Conservation (phyloP, 2,329 filamentous ascomycete genomes). For the Aspergillus uvarum region DNA sequence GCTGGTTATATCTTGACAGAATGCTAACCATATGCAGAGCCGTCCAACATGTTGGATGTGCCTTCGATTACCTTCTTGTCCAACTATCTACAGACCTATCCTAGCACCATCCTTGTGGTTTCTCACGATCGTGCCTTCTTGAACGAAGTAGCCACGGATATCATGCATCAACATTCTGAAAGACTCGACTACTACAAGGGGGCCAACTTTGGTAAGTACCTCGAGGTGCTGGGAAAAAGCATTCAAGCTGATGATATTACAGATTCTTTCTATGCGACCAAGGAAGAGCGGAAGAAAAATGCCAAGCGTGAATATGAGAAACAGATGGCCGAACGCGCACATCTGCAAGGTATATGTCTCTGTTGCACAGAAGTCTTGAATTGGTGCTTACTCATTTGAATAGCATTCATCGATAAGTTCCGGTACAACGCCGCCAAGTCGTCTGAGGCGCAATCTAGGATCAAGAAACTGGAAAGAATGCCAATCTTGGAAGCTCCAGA, state of each 20-base stretch:
- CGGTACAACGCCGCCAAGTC: slow-evolving; percentile 98
- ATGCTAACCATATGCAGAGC: slow-evolving; percentile 58
- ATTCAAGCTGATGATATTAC: slow-evolving; percentile 20
- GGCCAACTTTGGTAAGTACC: slow-evolving; percentile 71
- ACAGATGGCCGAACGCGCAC: slow-evolving; percentile 89
- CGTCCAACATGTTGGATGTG: slow-evolving; percentile 99
- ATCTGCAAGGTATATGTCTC: slow-evolving; percentile 65
- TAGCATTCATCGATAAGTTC: slow-evolving; percentile 98
- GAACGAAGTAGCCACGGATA: slow-evolving; percentile 98
- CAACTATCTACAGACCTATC: slow-evolving; percentile 90
- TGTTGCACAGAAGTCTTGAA: neutral
- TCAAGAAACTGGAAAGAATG: slow-evolving; percentile 99
- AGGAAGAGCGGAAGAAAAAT: slow-evolving; percentile 94
- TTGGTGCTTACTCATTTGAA: slow-evolving; percentile 9
- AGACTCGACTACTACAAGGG: slow-evolving; percentile 98
- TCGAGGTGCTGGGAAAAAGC: neutral
- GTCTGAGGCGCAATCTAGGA: slow-evolving; percentile 94
- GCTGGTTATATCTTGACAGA: slow-evolving; percentile 95
- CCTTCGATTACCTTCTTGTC: slow-evolving; percentile 98
- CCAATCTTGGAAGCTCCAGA: slow-evolving; percentile 87
- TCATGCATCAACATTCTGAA: slow-evolving; percentile 97
- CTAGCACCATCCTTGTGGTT: slow-evolving; percentile 91
- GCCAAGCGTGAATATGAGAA: slow-evolving; percentile 98
- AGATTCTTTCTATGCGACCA: slow-evolving; percentile 94
- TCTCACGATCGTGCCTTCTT: slow-evolving; percentile 99